Evolutionary conservation across 108 stramenopile genomes (phyloP), one percentile per base, ranked within the genome.

Genomic region (Skeletonema potamos): DNA sequence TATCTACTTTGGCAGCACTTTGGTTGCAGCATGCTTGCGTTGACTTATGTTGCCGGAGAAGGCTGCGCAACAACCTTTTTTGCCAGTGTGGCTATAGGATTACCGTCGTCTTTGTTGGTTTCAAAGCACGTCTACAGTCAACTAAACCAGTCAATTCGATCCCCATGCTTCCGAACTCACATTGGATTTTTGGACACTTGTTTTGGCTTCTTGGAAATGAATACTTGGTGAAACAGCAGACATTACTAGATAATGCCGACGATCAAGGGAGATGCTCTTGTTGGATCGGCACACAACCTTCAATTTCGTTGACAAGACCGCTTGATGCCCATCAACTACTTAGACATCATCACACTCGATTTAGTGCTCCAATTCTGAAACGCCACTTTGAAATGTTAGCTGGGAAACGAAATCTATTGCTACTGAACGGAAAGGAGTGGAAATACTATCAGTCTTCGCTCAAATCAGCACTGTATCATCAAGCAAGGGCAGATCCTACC

Each of bases 351-450:
- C 30, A 56, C 33, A 48, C 70, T 41, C 60, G 74, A 9, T 32
- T 44, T 18, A 26, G 56, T 18, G 22, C 37, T 18, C 41, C 55
- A 62, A n/a, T 67, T 5, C 26, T 72, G 58, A 27, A 64, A 36
- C 48, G 18, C 8, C 79, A 70, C 43, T 58, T 62, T 15, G 22
- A 29, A 37, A 17, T 66, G 29, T 27, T 75, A 27, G 57, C 74
- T 60, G 78, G 78, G 9, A 43, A 27, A 22, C 27, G 51, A 20
- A 69, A 58, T 27, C 18, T 79, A 6, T 33, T 37, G 22, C 11
- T 46, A 1, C 34, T 74, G 0, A 79, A 51, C 17, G 73, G 73
- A 33, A 74, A 70, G 17, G 78, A 79, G 17, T 79, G 78, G 78
- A 68, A 67, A 43, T 18, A 44, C 8, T 54, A 79, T 37, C 78